Evolutionary conservation across 306 rosid species (phyloP).

Genomic region (Abrus pulchellus): DNA sequence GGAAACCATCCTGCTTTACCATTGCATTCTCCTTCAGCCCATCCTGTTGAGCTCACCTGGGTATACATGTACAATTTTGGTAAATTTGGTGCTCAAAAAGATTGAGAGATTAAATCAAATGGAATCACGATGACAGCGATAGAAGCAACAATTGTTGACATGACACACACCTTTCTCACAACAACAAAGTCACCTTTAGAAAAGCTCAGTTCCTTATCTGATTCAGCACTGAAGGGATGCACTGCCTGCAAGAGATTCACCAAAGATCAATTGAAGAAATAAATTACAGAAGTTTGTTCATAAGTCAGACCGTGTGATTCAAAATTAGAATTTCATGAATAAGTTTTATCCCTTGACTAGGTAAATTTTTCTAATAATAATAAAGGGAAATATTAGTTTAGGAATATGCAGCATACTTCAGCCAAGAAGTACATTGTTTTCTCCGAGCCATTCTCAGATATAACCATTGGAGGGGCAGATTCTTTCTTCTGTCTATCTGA

Average conservation of each 20-base stretch:
- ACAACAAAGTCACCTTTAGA: constrained; percentile 88
- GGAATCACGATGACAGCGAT: constrained; percentile 8
- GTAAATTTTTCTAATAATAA: not conserved
- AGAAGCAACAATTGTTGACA: constrained; percentile 7
- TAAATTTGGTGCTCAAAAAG: constrained; percentile 22
- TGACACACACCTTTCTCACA: constrained; percentile 80
- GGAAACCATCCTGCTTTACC: constrained; percentile 98
- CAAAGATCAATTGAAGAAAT: constrained; percentile 29
- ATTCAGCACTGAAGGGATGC: constrained; percentile 73
- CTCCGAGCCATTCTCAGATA: constrained; percentile 66
- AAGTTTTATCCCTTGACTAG: not conserved
- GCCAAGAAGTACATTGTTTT: constrained; percentile 92
- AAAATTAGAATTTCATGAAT: not conserved
- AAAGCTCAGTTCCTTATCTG: constrained; percentile 92
- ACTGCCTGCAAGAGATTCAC: constrained; percentile 68
- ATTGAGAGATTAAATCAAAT: constrained; percentile 21
- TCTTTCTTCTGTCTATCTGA: constrained; percentile 96
- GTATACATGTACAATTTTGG: constrained; percentile 33
- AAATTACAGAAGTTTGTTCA: not conserved
- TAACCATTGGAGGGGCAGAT: constrained; percentile 89
- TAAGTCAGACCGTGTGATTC: constrained; percentile 4
- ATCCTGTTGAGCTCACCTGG: constrained; percentile 84
- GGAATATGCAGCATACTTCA: constrained; percentile 71
- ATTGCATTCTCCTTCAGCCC: constrained; percentile 99
- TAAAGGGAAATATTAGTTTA: constrained; percentile 24